Conservation (phyloP, 148 eudicot species). For the Vaccinium myrtillus region DNA sequence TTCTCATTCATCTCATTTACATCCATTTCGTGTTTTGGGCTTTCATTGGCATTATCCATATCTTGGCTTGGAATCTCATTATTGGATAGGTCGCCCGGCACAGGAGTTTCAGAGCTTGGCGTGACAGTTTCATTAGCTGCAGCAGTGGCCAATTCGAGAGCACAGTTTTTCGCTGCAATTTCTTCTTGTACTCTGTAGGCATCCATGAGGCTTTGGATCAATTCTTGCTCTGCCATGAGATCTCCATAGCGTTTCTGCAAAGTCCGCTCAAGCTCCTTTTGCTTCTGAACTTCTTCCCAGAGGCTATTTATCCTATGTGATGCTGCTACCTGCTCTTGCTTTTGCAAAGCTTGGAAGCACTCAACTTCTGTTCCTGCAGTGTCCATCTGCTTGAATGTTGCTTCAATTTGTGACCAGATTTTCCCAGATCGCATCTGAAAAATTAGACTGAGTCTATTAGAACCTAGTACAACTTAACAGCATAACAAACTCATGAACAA, state of each 20-base stretch:
- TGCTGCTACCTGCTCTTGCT: conserved; percentile 87
- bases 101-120: conserved; percentile 25
- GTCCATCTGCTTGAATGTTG: conserved; percentile 90
- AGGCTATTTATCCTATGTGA: conserved; percentile 72
- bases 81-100: conserved; percentile 22
- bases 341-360: conserved; percentile 85
- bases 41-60: conserved; percentile 17
- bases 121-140: conserved; percentile 19
- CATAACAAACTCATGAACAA: neutral
- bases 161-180: conserved; percentile 43
- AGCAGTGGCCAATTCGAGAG: conserved; percentile 40
- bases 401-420: conserved; percentile 79
- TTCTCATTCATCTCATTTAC: conserved; percentile 22
- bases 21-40: conserved; percentile 22
- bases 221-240: conserved; percentile 54
- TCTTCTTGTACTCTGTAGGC: conserved; percentile 49
- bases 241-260: conserved; percentile 82
- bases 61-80: conserved; percentile 25
- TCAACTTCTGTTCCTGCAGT: conserved; percentile 88
- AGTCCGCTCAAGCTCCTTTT: conserved; percentile 79
- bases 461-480: neutral
- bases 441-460: conserved; percentile 17
- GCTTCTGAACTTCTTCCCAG: conserved; percentile 97
- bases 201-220: conserved; percentile 46
- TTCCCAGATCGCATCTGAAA: conserved; percentile 73